Base-by-base conservation (phyloP, 2,329 filamentous ascomycete species). In the Bipolaris victoriae region DNA sequence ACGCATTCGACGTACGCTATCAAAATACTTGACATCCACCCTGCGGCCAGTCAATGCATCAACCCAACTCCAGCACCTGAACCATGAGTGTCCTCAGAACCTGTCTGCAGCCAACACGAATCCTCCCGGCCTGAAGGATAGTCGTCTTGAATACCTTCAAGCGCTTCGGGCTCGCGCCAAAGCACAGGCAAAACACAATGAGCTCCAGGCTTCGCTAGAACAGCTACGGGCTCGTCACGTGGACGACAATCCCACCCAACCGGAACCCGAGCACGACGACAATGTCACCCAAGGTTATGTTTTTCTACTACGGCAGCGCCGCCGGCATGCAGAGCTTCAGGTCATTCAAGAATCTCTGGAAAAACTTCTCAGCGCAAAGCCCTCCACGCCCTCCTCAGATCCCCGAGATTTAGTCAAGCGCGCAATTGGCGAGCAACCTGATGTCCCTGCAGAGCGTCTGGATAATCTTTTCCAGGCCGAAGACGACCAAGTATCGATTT, bases 311-410 rank as follows among this genome's bases (percentile, higher is more conserved):
- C 79, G 76, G 37, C 78, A 81, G 57, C 79, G 79, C 35, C 76
- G 77, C 15, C 76, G 75, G n/a, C 74, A 78, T 60, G 72, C 75
- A 46, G 81, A 81, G 57, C 69, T 83, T 2, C 76, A 80, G 48
- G 73, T 82, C 16, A 79, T 83, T 31, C 77, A 81, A 48, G 74
- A 78, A 22, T 77, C 80, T 44, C 62, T 83, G 5, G 75, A 79
- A 18, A 73, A 70, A 39, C 35, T 78, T 15, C 49, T 75, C n/a
- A 65, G 64, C 50, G 63, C 67, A 24, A 75, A 79, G 45, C 70
- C 80, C 4, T 72, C 74, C 15, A 60, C 58, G 16, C 52, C 58
- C 2, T 55, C 58, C 13, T 61, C 65, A 15, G 73, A 76, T 49
- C 67, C 71, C 1, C 69, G 67, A 40, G 55, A 57, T 18, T 53